These are phyloP conservation scores for Tirmania nivea DNA, from an alignment of 495 filamentous ascomycete genomes.

Conservation along the genomic window DNA sequence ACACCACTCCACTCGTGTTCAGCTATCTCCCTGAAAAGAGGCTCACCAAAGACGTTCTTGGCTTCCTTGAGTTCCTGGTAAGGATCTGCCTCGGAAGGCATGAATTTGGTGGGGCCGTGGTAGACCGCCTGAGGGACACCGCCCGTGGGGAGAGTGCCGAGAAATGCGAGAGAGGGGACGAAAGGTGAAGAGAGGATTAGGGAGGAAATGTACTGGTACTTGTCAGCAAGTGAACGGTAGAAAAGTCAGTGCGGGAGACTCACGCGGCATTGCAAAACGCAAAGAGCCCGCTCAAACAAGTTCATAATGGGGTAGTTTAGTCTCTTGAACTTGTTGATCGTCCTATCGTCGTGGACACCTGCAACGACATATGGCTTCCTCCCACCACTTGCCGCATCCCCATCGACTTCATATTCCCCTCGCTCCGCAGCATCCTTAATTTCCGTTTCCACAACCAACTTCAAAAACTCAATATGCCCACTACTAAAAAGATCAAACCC, in stretches of 20 bases:
- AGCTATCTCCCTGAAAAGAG: constrained; percentile 48
- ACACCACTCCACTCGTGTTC: constrained; percentile 62
- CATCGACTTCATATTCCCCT: constrained; percentile 52
- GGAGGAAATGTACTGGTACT: constrained; percentile 54
- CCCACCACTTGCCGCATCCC: constrained; percentile 35
- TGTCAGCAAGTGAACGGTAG: constrained; percentile 2
- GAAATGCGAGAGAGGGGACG: constrained; percentile 50
- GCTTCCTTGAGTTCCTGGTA: constrained; percentile 57
- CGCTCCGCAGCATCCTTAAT: constrained; percentile 37
- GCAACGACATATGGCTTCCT: constrained; percentile 64
- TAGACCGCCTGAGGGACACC: constrained; percentile 56
- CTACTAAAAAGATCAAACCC: constrained; percentile 95
- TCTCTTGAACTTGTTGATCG: constrained; percentile 89
- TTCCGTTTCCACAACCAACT: constrained; percentile 47
- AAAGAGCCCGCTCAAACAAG: constrained; percentile 85
- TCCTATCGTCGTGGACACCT: constrained; percentile 80
- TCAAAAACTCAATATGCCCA: constrained; percentile 88
- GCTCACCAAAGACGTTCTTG: constrained; percentile 21
- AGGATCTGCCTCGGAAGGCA: constrained; percentile 67
- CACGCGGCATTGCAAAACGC: constrained; percentile 83
- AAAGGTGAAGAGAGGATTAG: constrained; percentile 80
- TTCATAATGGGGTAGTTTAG: constrained; percentile 99
- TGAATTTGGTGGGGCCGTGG: constrained; percentile 84
- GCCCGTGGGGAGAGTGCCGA: constrained; percentile 52
- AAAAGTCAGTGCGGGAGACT: constrained; percentile 12